phyloP scores from a whole-genome alignment of 257 asterid species.

The Striga asiatica region DNA sequence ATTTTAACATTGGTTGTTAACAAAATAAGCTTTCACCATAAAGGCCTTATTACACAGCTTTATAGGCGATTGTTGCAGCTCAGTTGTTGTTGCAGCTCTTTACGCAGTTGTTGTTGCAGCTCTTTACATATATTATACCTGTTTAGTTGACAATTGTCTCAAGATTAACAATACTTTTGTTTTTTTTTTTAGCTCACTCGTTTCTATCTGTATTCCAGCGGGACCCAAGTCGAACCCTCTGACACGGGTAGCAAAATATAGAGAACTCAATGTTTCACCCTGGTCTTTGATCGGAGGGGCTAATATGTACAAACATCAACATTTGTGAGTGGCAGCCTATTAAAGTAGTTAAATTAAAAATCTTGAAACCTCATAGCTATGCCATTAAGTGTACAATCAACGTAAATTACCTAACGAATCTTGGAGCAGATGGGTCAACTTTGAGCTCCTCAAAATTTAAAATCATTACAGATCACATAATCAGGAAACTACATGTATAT shows the following conservation, averaged over 20 bases:
- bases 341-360: background rate
- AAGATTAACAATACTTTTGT: constrained; percentile 71
- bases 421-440: constrained; percentile 88
- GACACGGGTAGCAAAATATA: constrained; percentile 85
- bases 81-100: too few relatives aligned
- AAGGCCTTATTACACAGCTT: too few relatives aligned
- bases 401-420: constrained; percentile 66
- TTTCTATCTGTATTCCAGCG: constrained; percentile 63
- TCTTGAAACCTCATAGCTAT: too few relatives aligned
- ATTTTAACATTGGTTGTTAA: too few relatives aligned
- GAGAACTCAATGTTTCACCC: constrained; percentile 82
- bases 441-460: constrained; percentile 57
- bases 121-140: too few relatives aligned
- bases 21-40: too few relatives aligned
- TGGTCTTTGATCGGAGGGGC: constrained; percentile 90
- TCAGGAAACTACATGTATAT: background rate
- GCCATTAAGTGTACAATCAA: too few relatives aligned
- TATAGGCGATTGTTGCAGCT: too few relatives aligned
- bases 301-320: constrained; percentile 92
- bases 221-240: constrained; percentile 93
- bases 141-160: too few relatives aligned
- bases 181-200: constrained; percentile 69
- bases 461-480: background rate
- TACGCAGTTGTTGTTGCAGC: too few relatives aligned
- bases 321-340: constrained; percentile 92